A percentile compares a stretch with the other conserved stretches of the same genome.
These are phyloP conservation scores for Mimosa pudica DNA, from an alignment of 306 rosid species.

Conservation along the genomic window DNA sequence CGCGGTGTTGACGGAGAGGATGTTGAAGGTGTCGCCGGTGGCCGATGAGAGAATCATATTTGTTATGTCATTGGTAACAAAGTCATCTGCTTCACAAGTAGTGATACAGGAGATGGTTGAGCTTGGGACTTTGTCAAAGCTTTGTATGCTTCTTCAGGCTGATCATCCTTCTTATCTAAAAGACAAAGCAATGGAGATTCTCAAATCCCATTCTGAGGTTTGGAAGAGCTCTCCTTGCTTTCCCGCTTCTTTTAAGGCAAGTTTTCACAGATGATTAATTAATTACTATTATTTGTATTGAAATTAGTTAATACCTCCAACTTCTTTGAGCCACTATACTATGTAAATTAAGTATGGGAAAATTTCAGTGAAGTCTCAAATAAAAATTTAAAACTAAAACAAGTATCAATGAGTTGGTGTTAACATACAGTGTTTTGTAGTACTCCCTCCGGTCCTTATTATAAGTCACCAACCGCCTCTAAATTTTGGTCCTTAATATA, in stretches of 20 bases:
- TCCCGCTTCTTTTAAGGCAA: constrained; percentile 14
- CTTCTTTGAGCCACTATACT: no score
- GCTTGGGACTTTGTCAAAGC: constrained; percentile 51
- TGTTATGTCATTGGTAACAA: constrained; percentile 45
- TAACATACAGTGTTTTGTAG: no score
- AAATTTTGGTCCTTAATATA: no score
- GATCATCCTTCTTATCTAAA: constrained; percentile 39
- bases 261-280: background rate
- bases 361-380: no score
- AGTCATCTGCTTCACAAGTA: constrained; percentile 37
- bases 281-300: background rate
- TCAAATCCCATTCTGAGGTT: constrained; percentile 42
- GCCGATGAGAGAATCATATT: constrained; percentile 44
- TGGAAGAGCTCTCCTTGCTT: constrained; percentile 53
- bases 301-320: background rate
- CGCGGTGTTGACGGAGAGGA: constrained; percentile 41
- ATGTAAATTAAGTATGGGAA: background rate
- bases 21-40: constrained; percentile 41
- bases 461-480: no score
- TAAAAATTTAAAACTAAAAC: no score
- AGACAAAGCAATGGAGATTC: constrained; percentile 44
- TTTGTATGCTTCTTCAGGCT: constrained; percentile 45
- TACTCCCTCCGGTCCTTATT: no score
- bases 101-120: constrained; percentile 55
- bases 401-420: no score